Evolutionary conservation across 2,329 filamentous ascomycete species (phyloP).

Genomic region (Tolypocladium tropicale): DNA sequence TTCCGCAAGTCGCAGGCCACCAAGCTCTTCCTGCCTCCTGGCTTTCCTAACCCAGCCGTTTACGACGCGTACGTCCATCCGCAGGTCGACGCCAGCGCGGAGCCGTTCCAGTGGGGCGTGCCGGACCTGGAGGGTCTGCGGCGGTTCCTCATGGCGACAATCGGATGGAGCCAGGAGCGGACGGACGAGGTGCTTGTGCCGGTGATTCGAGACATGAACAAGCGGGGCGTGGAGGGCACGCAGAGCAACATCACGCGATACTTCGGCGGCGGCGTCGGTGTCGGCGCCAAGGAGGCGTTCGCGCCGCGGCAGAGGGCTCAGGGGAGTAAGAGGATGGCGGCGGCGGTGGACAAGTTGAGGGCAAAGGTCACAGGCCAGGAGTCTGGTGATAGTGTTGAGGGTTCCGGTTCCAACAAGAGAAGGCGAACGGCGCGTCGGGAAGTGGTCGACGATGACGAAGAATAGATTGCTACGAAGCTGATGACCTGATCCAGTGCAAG

Average conservation of each 20-base stretch:
- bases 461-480: slow-evolving; percentile 2
- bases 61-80: slow-evolving; percentile 76
- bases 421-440: slow-evolving; percentile 11
- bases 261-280: slow-evolving; percentile 67
- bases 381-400: background rate
- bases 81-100: slow-evolving; percentile 69
- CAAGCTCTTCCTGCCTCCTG: slow-evolving; percentile 75
- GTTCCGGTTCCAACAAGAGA: slow-evolving; percentile 6
- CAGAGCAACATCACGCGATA: slow-evolving; percentile 94
- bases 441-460: slow-evolving; percentile 7
- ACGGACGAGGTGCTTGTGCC: slow-evolving; percentile 95
- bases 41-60: slow-evolving; percentile 71
- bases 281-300: slow-evolving; percentile 56
- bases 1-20: slow-evolving; percentile 70
- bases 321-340: slow-evolving; percentile 64
- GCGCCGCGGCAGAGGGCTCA: slow-evolving; percentile 56
- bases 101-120: slow-evolving; percentile 89
- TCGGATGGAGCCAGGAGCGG: slow-evolving; percentile 84
- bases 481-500: background rate
- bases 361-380: slow-evolving; percentile 15
- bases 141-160: slow-evolving; percentile 77
- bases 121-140: slow-evolving; percentile 82
- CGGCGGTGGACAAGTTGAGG: slow-evolving; percentile 59
- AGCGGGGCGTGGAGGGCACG: slow-evolving; percentile 76
- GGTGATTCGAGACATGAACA: slow-evolving; percentile 92